Evolutionary conservation across 345 rosid genomes (phyloP).

Genomic region (Boechera stricta): DNA sequence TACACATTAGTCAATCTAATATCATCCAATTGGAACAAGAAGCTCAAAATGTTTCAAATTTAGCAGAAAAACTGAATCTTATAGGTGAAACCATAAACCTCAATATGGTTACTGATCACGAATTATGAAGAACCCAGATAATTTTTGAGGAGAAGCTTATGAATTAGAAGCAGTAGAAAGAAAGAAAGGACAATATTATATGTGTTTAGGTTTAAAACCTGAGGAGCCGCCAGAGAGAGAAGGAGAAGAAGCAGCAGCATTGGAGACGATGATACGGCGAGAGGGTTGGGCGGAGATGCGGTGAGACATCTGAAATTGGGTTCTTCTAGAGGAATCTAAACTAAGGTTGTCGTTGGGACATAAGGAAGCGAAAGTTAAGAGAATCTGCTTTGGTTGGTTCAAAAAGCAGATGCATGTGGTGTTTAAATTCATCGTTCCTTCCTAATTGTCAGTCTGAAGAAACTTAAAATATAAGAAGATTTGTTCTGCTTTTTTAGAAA

Average conservation of each 20-base stretch:
- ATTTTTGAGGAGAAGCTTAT: background rate
- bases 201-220: slow-evolving; percentile 30
- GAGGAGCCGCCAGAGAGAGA: slow-evolving; percentile 44
- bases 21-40: slow-evolving; percentile 1
- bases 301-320: slow-evolving; percentile 35
- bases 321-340: background rate
- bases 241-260: slow-evolving; percentile 46
- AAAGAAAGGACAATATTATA: background rate
- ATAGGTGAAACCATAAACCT: background rate
- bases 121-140: background rate
- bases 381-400: slow-evolving; percentile 42
- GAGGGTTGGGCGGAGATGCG: slow-evolving; percentile 20
- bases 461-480: background rate
- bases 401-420: slow-evolving; percentile 26
- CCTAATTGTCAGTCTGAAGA: slow-evolving; percentile 29
- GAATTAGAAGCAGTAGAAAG: slow-evolving; percentile 20
- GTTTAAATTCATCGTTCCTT: slow-evolving; percentile 34
- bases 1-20: background rate
- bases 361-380: slow-evolving; percentile 20
- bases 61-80: background rate
- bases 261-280: slow-evolving; percentile 43
- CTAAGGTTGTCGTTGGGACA: slow-evolving; percentile 28
- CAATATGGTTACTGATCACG: background rate
- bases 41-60: slow-evolving; percentile 13
- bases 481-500: background rate